Conservation (phyloP, 2,329 filamentous ascomycete species). For the Penicillium sp. region DNA sequence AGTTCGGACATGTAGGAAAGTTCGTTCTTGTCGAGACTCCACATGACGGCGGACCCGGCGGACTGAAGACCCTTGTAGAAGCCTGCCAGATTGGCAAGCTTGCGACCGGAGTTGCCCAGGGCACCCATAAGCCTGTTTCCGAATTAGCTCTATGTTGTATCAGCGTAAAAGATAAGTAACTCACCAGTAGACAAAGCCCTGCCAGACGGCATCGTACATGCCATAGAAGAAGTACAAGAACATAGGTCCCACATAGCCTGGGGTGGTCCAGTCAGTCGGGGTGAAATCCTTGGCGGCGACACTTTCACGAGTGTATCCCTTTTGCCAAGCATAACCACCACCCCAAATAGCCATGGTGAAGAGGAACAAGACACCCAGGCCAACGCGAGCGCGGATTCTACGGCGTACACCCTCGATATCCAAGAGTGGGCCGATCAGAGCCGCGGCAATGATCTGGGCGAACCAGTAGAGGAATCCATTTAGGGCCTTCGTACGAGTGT, state of each 20-base stretch:
- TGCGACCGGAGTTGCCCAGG: constrained; percentile 85
- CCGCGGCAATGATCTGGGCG: constrained; percentile 71
- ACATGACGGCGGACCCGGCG: constrained; percentile 65
- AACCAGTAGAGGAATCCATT: constrained; percentile 74
- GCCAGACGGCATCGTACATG: constrained; percentile 83
- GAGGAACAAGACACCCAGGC: constrained; percentile 59
- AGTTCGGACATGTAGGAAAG: constrained; percentile 69
- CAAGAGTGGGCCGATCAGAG: constrained; percentile 67
- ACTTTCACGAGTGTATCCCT: constrained; percentile 51
- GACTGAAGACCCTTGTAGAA: constrained; percentile 88
- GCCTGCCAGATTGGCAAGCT: constrained; percentile 82
- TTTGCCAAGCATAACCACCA: constrained; percentile 74
- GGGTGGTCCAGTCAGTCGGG: constrained; percentile 62
- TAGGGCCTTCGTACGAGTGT: constrained; percentile 67
- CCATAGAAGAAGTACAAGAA: constrained; percentile 88
- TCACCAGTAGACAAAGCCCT: constrained; percentile 83
- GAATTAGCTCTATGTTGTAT: not conserved
- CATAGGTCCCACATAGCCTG: constrained; percentile 71
- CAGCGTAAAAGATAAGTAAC: constrained; percentile 15
- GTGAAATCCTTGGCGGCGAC: constrained; percentile 6
- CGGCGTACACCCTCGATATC: constrained; percentile 61
- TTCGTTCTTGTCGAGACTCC: constrained; percentile 59
- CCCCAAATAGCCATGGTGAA: constrained; percentile 78
- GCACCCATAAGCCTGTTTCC: constrained; percentile 75
- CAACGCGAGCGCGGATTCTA: constrained; percentile 62